Evolutionary conservation across 2,329 filamentous ascomycete genomes (phyloP), one percentile per base, ranked within the genome.

Genomic region (Tothia fuscella): DNA sequence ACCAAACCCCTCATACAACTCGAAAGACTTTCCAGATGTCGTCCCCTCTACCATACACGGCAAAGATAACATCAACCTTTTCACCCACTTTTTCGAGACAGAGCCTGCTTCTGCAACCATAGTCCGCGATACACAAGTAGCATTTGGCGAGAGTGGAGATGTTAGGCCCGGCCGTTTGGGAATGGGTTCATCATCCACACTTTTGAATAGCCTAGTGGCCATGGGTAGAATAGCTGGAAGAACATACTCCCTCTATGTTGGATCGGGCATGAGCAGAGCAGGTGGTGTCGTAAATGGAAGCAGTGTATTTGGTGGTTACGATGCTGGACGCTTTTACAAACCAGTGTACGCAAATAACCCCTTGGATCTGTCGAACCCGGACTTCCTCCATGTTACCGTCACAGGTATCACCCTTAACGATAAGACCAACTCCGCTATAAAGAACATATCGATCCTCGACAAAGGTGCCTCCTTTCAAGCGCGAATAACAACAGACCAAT

Each of bases 281-380:
- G 61, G 59, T 13, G 63, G 64, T 13, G 49, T 44, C 2, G 54
- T 63, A 20, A 66, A 65, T 41, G 64, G 64, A 20, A 62, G 58
- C 44, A 60, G 63, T 28, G 57, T 57, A 3, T 60, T 65, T 28
- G 64, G 64, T n/a, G 64, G 64, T 17, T 66, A 61, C 46, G 64
- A 67, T 47, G 58, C 61, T 10, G 61, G 61, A 19, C 59, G 63
- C 16, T 64, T 66, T 45, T 55, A 52, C 2, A 61, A 58, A 24
- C 48, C 47, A 1, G 53, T 58, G 2, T 51, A 61, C 45, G 38
- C 41, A 13, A 53, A 50, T 37, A 56, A 58, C 49, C 32, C 47
- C 9, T 60, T 57, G 55, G 56, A 56, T 36, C 47, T 48, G 5
- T 44, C 47, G 3, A 51, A 52, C 20, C 33, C 51, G 6, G 60